phyloP scores from a whole-genome alignment of 139 green algal genomes.

The Eudorina sp. region DNA sequence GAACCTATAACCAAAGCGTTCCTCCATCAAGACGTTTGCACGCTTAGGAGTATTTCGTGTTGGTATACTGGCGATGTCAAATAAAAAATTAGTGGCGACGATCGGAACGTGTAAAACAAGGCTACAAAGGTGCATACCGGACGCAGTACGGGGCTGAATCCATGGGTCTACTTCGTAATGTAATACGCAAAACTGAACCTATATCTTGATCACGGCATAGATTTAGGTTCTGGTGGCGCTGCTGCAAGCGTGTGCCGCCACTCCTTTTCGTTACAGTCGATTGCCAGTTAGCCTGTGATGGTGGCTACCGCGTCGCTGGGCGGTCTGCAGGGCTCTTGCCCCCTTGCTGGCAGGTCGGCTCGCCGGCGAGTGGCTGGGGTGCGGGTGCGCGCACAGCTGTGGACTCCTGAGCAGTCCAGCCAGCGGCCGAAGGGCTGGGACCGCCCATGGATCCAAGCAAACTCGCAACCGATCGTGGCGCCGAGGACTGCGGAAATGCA shows the following conservation, averaged over 20 bases:
- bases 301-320: slow-evolving; percentile 6
- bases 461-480: slow-evolving; percentile 74
- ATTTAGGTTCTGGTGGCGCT: no score
- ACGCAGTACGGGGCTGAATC: no score
- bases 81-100: no score
- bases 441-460: slow-evolving; percentile 69
- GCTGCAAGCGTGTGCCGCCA: slow-evolving; percentile 13
- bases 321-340: slow-evolving; percentile 8
- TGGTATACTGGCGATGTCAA: no score
- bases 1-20: no score
- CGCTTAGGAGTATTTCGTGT: no score
- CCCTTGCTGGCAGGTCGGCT: not conserved
- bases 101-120: no score
- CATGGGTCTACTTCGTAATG: no score
- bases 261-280: not conserved
- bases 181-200: no score
- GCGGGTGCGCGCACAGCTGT: not conserved
- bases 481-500: slow-evolving; percentile 82
- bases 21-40: no score
- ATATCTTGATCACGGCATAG: no score
- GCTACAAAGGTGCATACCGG: no score
- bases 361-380: not conserved
- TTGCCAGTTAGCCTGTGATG: not conserved
- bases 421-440: slow-evolving; percentile 59
- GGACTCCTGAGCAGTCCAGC: slow-evolving; percentile 22